These are phyloP conservation scores for Xerocomus potaroensis DNA, from an alignment of 768 basidiomycete genomes.

Conservation along the genomic window DNA sequence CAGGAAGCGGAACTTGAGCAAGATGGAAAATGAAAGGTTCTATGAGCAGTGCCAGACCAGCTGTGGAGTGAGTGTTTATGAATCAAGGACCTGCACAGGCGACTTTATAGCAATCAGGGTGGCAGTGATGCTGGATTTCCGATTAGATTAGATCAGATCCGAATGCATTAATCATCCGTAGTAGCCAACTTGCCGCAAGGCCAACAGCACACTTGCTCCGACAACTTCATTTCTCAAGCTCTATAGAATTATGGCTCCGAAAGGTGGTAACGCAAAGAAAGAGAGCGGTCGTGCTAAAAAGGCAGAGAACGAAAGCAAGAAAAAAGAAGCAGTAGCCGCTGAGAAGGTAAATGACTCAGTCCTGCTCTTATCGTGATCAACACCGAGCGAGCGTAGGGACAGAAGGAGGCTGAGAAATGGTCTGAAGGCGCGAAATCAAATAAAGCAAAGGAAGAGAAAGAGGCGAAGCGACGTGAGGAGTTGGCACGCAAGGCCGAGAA, in stretches of 20 bases:
- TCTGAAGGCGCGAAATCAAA: conserved; percentile 57
- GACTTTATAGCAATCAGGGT: conserved; percentile 15
- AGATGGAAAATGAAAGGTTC: neutral
- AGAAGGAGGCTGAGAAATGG: conserved; percentile 68
- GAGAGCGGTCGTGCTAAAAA: conserved; percentile 88
- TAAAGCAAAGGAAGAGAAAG: conserved; percentile 71
- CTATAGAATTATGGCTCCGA: conserved; percentile 66
- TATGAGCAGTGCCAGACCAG: neutral
- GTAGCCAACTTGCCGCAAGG: conserved; percentile 4
- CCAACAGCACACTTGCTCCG: neutral
- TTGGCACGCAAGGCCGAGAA: conserved; percentile 84
- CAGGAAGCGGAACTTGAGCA: neutral
- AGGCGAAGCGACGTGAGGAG: conserved; percentile 77
- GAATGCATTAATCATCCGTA: conserved; percentile 18
- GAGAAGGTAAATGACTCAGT: conserved; percentile 49
- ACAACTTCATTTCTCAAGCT: conserved; percentile 3
- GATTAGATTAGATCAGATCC: conserved; percentile 22
- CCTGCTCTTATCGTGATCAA: conserved; percentile 1
- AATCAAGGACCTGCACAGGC: neutral
- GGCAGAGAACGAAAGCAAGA: conserved; percentile 85
- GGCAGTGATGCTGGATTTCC: conserved; percentile 24
- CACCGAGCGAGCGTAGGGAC: conserved; percentile 46
- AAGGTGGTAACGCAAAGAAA: conserved; percentile 89
- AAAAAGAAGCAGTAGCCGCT: conserved; percentile 54
- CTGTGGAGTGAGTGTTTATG: neutral